Conservation (phyloP, 176 grass and related monocot species). For the Oryza rufipogon region DNA sequence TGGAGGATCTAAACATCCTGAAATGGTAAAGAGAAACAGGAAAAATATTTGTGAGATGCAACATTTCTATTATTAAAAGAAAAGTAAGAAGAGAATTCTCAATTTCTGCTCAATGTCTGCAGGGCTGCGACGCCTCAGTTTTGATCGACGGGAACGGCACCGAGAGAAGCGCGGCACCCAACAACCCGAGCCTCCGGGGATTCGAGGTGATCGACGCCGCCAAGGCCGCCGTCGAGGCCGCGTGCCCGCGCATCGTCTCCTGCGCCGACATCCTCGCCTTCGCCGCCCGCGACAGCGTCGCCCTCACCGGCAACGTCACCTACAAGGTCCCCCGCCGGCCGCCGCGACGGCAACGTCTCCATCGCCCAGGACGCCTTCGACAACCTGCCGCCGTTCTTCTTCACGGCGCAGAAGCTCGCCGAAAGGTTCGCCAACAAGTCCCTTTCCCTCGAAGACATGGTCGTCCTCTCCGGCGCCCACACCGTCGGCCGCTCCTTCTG, state of each 20-base stretch:
- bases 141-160: too few species aligned
- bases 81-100: too few species aligned
- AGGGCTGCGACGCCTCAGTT: too few species aligned
- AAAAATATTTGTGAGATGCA: too few species aligned
- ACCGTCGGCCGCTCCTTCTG: constrained; percentile 61
- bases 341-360: constrained; percentile 52
- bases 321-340: constrained; percentile 60
- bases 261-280: constrained; percentile 73
- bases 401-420: constrained; percentile 5
- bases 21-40: too few species aligned
- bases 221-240: constrained; percentile 51
- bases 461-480: constrained; percentile 60
- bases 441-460: constrained; percentile 50
- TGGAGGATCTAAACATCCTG: too few species aligned
- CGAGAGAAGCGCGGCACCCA: too few species aligned
- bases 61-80: too few species aligned
- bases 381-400: too few species aligned
- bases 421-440: constrained; percentile 23
- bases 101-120: too few species aligned
- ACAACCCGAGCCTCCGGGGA: constrained; percentile 46
- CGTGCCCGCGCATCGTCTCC: constrained; percentile 57
- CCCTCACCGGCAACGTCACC: constrained; percentile 62
- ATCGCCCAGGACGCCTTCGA: not conserved
- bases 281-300: constrained; percentile 61
- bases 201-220: constrained; percentile 59